Conservation (phyloP, 192 early-diverging fungal genomes). For the Bifiguratus adelaidae region DNA sequence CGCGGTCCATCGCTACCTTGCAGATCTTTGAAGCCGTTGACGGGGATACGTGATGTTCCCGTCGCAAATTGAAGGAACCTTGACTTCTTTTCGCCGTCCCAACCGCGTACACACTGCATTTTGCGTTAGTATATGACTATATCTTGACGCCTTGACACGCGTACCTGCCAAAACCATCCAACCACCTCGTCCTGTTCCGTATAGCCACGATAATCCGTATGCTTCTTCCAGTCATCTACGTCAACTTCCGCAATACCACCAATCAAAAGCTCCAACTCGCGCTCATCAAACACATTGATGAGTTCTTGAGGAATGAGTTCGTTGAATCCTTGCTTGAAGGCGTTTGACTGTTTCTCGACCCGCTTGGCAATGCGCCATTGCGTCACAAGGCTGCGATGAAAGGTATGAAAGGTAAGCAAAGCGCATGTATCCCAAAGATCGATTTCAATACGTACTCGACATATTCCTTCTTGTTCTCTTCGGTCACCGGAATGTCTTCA, state of each 20-base stretch:
- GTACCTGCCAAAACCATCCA: constrained; percentile 87
- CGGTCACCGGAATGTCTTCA: constrained; percentile 73
- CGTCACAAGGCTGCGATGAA: constrained; percentile 40
- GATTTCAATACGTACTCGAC: constrained; percentile 46
- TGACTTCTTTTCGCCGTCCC: constrained; percentile 86
- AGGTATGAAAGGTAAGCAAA: not conserved
- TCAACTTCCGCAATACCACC: constrained; percentile 92
- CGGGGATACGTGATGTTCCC: constrained; percentile 90
- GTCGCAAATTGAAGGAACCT: constrained; percentile 93
- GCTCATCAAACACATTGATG: constrained; percentile 90
- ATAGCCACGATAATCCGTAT: constrained; percentile 93
- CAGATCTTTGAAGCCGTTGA: constrained; percentile 95
- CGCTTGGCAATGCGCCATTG: constrained; percentile 79
- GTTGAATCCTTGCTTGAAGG: constrained; percentile 85
- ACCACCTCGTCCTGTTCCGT: constrained; percentile 87
- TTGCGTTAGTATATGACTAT: not conserved
- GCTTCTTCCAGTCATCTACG: constrained; percentile 94
- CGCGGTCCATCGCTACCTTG: constrained; percentile 92
- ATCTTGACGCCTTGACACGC: not conserved
- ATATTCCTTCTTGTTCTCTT: constrained; percentile 93
- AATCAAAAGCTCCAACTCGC: constrained; percentile 93
- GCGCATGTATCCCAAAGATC: no score
- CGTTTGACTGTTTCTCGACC: constrained; percentile 87
- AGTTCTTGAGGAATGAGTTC: constrained; percentile 90
- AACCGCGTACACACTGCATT: constrained; percentile 53